Base-by-base conservation (phyloP, 2,329 filamentous ascomycete species). In the Claviceps africana region DNA sequence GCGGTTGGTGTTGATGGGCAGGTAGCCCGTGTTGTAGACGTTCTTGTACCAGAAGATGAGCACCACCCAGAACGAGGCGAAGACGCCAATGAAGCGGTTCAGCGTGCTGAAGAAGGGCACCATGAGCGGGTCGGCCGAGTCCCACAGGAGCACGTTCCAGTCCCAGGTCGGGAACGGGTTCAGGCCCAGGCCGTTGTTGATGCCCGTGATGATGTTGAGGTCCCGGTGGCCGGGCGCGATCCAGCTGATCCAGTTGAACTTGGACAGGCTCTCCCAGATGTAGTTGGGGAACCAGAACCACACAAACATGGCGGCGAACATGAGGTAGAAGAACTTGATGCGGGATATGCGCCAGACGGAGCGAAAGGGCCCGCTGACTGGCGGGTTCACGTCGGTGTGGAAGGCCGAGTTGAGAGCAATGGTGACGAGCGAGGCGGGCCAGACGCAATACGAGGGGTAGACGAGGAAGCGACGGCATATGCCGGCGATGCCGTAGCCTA, bases 401-500 rank as follows among this genome's bases (percentile, higher is more conserved):
- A 79, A 74, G 17, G 76, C 73, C 9, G 70, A 66, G 63, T 77
- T 77, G 43, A 79, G 68, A 10, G 75, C 74, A 50, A 78, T 77
- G 10, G 73, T 78, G 19, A 75, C 72, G 19, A 81, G 65, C 0
- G 73, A 75, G 1, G 74, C 70, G 0, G 78, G 78, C 79, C 79
- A 81, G 11, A 82, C 72, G 53, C 73, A 76, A 59, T 73, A 75
- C 1, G 75, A 70, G 0, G 76, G 76, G 53, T 76, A 77, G 19
- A 79, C 76, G 33, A 79, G 66, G 63, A 79, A 79, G 4, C 73
- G 69, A 9, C 76, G 70, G 31, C 68, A 70, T 9, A 78, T 59
- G 31, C 78, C 78, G n/a, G 78, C 77, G 57, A 79, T 69, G 28
- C 77, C 78, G 56, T 78, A 80, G n/a, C 78, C 77, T 48, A 81